Percentiles rank a stretch among this genome's conserved stretches.
Conservation (phyloP, 1,139 yeast genomes). For the Spencermartinsiella ligniputridi region DNA sequence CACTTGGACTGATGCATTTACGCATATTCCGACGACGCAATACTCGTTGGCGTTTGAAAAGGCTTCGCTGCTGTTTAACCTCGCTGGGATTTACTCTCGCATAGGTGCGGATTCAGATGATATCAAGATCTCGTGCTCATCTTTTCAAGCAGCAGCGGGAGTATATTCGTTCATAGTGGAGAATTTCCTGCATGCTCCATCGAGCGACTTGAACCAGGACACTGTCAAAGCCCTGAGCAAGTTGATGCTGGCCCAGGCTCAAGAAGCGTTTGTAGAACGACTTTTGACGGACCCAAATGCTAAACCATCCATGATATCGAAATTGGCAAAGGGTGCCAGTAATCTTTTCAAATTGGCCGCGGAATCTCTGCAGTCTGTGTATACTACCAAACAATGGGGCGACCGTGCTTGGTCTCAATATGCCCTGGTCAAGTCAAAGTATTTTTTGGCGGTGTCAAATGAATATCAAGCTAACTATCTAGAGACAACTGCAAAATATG, state of each 20-base stretch:
- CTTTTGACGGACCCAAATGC: slow-evolving; percentile 44
- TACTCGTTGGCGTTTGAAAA: slow-evolving; percentile 81
- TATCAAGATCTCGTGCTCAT: slow-evolving; percentile 55
- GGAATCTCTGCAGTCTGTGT: slow-evolving; percentile 41
- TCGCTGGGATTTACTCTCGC: slow-evolving; percentile 54
- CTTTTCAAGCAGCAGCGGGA: slow-evolving; percentile 77
- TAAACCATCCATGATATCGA: slow-evolving; percentile 62
- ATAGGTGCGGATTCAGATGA: slow-evolving; percentile 47
- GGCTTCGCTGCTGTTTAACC: slow-evolving; percentile 75
- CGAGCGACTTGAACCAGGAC: slow-evolving; percentile 67
- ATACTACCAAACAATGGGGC: slow-evolving; percentile 49
- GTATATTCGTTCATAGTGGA: slow-evolving; percentile 67
- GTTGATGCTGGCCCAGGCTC: slow-evolving; percentile 81
- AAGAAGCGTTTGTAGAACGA: slow-evolving; percentile 71
- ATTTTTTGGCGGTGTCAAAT: slow-evolving; percentile 45
- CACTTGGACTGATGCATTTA: slow-evolving; percentile 76
- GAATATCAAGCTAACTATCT: slow-evolving; percentile 51
- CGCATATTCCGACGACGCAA: slow-evolving; percentile 52
- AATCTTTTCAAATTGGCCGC: slow-evolving; percentile 52
- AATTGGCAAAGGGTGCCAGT: slow-evolving; percentile 61
- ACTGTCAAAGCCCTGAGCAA: slow-evolving; percentile 61
- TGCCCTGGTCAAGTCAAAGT: slow-evolving; percentile 41
- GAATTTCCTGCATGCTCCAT: slow-evolving; percentile 87
- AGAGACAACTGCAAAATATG: slow-evolving; percentile 54
- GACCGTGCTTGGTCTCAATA: slow-evolving; percentile 47